Conservation (phyloP, 1,284 basidiomycete genomes). For the Sphagnurus paluster region DNA sequence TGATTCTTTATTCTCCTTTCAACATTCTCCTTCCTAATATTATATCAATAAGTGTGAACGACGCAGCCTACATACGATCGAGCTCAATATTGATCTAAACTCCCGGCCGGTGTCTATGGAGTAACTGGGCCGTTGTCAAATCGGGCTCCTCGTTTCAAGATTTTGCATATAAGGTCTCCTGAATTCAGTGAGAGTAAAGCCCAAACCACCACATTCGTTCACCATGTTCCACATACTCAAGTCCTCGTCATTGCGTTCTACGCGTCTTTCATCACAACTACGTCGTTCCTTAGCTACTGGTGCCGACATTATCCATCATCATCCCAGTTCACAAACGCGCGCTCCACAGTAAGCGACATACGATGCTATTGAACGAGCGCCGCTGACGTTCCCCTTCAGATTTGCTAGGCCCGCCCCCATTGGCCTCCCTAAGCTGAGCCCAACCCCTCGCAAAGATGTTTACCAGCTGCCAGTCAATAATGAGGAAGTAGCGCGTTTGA, state of each 20-base stretch:
- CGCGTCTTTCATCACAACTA: not conserved
- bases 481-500: slow-evolving; percentile 9
- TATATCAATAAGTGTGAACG: slow-evolving; percentile 2
- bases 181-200: not conserved
- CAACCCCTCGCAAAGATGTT: slow-evolving; percentile 7
- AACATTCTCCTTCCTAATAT: no score
- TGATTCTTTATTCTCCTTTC: no score
- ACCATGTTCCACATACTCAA: slow-evolving; percentile 1
- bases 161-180: slow-evolving; percentile 2
- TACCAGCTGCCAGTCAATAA: slow-evolving; percentile 12
- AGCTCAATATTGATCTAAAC: not conserved
- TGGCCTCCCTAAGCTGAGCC: not conserved
- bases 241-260: not conserved
- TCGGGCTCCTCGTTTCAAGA: not conserved
- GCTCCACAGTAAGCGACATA: slow-evolving; percentile 1
- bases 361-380: not conserved
- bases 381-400: not conserved
- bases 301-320: slow-evolving; percentile 1
- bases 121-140: slow-evolving; percentile 1
- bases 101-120: not conserved
- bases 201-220: not conserved
- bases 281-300: slow-evolving; percentile 4
- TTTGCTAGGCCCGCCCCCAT: not conserved
- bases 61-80: no score
- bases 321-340: not conserved